A percentile compares a stretch with the other conserved stretches of the same genome.
Evolutionary conservation across 1,284 basidiomycete genomes (phyloP).

Genomic region (Leucoagaricus sp.): DNA sequence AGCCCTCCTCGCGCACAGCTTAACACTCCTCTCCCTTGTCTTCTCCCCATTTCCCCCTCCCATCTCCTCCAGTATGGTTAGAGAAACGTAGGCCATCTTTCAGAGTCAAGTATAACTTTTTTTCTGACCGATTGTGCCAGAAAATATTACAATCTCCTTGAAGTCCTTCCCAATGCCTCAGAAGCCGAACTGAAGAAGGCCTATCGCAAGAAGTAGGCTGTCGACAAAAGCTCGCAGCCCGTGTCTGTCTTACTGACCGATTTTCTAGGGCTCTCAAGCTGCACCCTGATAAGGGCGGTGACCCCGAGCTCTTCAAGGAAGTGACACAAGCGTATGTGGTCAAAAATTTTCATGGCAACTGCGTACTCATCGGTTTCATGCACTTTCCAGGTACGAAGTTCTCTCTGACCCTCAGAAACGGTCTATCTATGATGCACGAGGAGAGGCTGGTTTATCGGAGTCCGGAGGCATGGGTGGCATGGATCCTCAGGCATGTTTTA

Average conservation of each 20-base stretch:
- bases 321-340: slow-evolving; percentile 88
- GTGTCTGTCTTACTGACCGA: slow-evolving; percentile 18
- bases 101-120: neutral
- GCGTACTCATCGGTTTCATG: slow-evolving; percentile 1
- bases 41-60: slow-evolving; percentile 23
- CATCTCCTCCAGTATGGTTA: slow-evolving; percentile 52
- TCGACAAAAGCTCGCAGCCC: slow-evolving; percentile 2
- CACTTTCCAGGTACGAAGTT: slow-evolving; percentile 78
- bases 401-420: slow-evolving; percentile 90
- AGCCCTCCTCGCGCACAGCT: slow-evolving; percentile 22
- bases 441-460: slow-evolving; percentile 91
- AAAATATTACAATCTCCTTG: slow-evolving; percentile 90
- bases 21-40: slow-evolving; percentile 20
- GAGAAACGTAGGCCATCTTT: slow-evolving; percentile 57
- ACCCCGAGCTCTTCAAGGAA: slow-evolving; percentile 97
- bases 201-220: slow-evolving; percentile 84
- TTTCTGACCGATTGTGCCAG: slow-evolving; percentile 38
- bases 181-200: slow-evolving; percentile 91
- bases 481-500: slow-evolving; percentile 80
- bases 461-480: slow-evolving; percentile 92
- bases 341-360: slow-evolving; percentile 3
- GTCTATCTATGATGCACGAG: slow-evolving; percentile 86
- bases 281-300: slow-evolving; percentile 97
- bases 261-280: slow-evolving; percentile 74
- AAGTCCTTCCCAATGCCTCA: slow-evolving; percentile 75